Evolutionary conservation across 352 stramenopile genomes (phyloP).

Genomic region (Globisporangium middletonii): DNA sequence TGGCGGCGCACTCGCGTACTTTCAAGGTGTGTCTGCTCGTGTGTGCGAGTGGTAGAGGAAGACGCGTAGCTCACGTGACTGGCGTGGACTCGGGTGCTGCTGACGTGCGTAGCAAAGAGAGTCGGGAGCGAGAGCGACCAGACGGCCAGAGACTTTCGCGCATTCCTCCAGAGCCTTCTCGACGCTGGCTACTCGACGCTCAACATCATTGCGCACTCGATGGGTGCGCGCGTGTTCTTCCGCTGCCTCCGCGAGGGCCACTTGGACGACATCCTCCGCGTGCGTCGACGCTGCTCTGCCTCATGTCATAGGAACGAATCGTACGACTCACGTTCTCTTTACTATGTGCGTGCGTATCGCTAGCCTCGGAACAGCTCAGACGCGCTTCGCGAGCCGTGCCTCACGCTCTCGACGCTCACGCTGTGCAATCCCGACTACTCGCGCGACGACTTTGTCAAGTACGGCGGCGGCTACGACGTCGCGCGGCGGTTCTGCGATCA

Average conservation of each 20-base stretch:
- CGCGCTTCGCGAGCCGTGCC: neutral
- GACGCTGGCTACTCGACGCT: conserved; percentile 31
- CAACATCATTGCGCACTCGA: conserved; percentile 32
- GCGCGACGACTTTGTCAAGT: conserved; percentile 50
- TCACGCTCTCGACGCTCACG: conserved; percentile 45
- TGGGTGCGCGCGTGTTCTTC: conserved; percentile 36
- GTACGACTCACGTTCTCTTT: too few species aligned
- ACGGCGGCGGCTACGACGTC: conserved; percentile 44
- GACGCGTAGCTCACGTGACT: too few species aligned
- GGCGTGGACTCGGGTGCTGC: neutral
- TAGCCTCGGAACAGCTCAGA: conserved; percentile 8
- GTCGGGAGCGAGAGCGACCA: conserved; percentile 22
- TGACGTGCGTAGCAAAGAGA: conserved; percentile 13
- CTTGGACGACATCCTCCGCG: conserved; percentile 22
- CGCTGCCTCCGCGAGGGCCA: conserved; percentile 10
- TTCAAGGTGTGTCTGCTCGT: conserved; percentile 22
- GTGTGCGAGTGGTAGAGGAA: neutral
- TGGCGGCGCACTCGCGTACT: conserved; percentile 52
- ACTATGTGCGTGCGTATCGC: too few species aligned
- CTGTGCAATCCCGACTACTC: conserved; percentile 81
- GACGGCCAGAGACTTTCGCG: conserved; percentile 22
- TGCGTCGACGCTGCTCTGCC: conserved; percentile 2
- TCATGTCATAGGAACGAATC: too few species aligned
- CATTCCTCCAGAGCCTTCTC: conserved; percentile 24
- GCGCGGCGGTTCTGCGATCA: conserved; percentile 47